These are phyloP conservation scores for Veloboletus limbatus DNA, from an alignment of 1,284 basidiomycete genomes.

Conservation along the genomic window DNA sequence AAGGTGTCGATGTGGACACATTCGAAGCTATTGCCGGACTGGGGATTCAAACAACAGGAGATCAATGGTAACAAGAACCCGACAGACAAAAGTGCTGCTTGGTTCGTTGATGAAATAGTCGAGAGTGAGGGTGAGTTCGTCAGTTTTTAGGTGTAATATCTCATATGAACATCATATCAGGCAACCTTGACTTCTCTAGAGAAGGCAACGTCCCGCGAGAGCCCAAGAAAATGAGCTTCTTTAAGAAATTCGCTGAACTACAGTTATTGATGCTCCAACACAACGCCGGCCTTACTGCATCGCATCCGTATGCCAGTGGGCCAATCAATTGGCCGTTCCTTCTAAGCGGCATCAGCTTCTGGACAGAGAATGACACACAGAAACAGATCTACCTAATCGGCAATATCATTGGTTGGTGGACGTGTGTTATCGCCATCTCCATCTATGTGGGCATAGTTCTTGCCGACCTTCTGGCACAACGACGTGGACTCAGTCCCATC, in stretches of 20 bases:
- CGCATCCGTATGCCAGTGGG: constrained; percentile 91
- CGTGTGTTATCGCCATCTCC: constrained; percentile 79
- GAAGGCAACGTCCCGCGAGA: constrained; percentile 50
- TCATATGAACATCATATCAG: constrained; percentile 9
- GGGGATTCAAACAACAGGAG: constrained; percentile 97
- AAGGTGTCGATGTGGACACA: constrained; percentile 96
- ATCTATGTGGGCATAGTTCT: constrained; percentile 88
- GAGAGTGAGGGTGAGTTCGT: constrained; percentile 60
- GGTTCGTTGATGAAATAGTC: constrained; percentile 87
- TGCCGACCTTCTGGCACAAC: constrained; percentile 86
- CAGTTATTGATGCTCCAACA: constrained; percentile 97
- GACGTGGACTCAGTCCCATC: constrained; percentile 83
- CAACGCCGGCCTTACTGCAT: constrained; percentile 92
- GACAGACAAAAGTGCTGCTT: constrained; percentile 78
- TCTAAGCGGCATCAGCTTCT: constrained; percentile 94
- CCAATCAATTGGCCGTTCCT: constrained; percentile 99
- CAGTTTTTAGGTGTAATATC: not conserved
- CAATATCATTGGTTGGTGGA: constrained; percentile 95
- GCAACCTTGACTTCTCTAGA: constrained; percentile 11
- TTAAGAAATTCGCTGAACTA: constrained; percentile 92
- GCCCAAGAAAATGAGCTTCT: constrained; percentile 84
- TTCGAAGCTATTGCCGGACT: constrained; percentile 81
- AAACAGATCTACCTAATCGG: constrained; percentile 97
- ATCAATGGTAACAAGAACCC: constrained; percentile 97
- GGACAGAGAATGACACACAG: constrained; percentile 83